Evolutionary conservation across 2,329 filamentous ascomycete genomes (phyloP), one percentile per base, ranked within the genome.

Genomic region (Huntiella bhutanensis): DNA sequence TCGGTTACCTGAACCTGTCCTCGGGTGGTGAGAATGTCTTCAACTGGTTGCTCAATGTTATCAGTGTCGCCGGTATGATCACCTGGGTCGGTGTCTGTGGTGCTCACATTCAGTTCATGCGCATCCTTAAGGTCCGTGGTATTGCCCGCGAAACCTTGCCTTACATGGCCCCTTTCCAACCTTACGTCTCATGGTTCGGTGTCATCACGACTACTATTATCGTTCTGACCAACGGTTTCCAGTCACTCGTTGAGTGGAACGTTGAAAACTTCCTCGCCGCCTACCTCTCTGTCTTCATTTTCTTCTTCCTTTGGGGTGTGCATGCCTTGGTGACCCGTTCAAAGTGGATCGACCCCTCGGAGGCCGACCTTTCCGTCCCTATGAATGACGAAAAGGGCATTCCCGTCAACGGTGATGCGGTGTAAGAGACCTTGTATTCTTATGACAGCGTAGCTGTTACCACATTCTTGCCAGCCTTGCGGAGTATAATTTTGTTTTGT

Each of bases 1-100:
- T 85, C 8, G 74, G 68, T 12, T 84, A 80, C 61, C 65, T 84
- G 49, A 81, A 82, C 59, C 64, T 82, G 11, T 75, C 71, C 7
- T 59, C 64, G 38, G 64, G 61, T 49, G 77, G 75, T 39, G 66
- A 65, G 3, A 61, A 67, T 4, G 80, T 81, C 15, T 84, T 84
- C 61, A 67, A 71, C 64, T 85, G 80, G 80, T 65, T 84, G 39
- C 67, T 83, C 54, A 81, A 81, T 62, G 75, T 84, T 53, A 76
- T 70, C 11, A 72, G 75, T 44, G 75, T 80, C 5, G 76, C 75
- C 3, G 78, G 77, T 4, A 76, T 83, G 58, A 80, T 82, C 53
- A 74, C 70, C 34, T 85, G 80, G 80, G 67, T 71, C 5, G 73
- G 73, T 56, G 81, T 82, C 59, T 71, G 66, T 56, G 54, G 68